Evolutionary conservation across 768 basidiomycete species (phyloP).

Genomic region (Favolaschia claudopus): DNA sequence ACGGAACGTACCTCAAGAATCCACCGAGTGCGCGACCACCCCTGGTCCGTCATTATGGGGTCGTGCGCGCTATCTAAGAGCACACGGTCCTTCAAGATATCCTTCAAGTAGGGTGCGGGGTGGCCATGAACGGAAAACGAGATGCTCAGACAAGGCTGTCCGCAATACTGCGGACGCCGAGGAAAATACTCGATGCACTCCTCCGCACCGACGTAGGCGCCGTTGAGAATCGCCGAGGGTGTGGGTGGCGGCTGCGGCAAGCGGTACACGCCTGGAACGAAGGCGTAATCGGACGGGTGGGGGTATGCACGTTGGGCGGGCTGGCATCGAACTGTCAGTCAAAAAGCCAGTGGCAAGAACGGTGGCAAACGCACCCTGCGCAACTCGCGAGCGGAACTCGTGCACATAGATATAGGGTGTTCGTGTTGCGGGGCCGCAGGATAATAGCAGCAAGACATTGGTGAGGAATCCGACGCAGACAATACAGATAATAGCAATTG

Average conservation of each 20-base stretch:
- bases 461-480: no score
- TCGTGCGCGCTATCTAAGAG: conserved; percentile 8
- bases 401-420: no score
- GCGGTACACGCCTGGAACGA: conserved; percentile 3
- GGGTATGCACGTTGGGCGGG: no score
- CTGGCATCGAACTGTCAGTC: no score
- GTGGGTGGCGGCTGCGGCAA: conserved; percentile 7
- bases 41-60: background rate
- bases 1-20: conserved; percentile 9
- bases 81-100: conserved; percentile 4
- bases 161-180: conserved; percentile 4
- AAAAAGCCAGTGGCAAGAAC: no score
- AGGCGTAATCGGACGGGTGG: no score
- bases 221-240: conserved; percentile 8
- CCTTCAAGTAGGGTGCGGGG: conserved; percentile 19
- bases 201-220: background rate
- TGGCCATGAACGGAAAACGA: conserved; percentile 6
- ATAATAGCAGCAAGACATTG: no score
- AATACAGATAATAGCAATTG: no score
- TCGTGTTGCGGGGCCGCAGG: no score
- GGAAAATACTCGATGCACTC: conserved; percentile 11
- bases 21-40: conserved; percentile 17
- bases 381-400: no score
- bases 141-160: conserved; percentile 6
- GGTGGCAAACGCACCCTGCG: no score